phyloP scores from a whole-genome alignment of 163 green algal species.

The Trebouxia gelatinosa region DNA sequence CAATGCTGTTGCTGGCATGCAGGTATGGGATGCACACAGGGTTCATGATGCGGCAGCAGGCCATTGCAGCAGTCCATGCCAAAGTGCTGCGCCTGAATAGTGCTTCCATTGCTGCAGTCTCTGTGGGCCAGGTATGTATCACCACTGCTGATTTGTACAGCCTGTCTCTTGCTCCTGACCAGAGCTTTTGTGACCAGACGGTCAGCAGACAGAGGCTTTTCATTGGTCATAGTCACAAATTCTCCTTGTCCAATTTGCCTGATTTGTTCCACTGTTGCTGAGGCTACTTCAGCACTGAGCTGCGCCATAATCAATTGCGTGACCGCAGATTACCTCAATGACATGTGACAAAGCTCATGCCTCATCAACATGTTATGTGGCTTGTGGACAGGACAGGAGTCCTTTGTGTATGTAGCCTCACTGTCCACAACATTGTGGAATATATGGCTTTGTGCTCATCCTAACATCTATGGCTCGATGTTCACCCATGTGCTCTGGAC shows the following conservation, averaged over 20 bases:
- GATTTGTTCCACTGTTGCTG: background rate
- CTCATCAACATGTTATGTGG: too few species aligned
- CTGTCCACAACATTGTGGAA: background rate
- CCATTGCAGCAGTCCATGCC: slow-evolving; percentile 68
- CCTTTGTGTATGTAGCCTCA: too few species aligned
- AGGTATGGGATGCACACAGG: slow-evolving; percentile 70
- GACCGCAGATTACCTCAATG: too few species aligned
- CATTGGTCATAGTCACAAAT: background rate
- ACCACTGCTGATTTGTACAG: background rate
- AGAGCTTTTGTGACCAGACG: background rate
- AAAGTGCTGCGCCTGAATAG: slow-evolving; percentile 80
- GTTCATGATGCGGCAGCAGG: slow-evolving; percentile 67
- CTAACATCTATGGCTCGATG: background rate
- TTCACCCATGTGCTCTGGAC: background rate
- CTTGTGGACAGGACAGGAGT: too few species aligned
- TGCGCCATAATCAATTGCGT: background rate
- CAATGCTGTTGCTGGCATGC: too few species aligned
- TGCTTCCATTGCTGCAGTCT: slow-evolving; percentile 57
- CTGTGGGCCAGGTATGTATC: slow-evolving; percentile 48
- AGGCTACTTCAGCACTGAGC: background rate
- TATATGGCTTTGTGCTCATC: background rate
- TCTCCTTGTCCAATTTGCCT: background rate
- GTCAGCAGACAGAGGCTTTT: background rate
- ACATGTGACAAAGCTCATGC: too few species aligned
- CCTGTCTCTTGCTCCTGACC: background rate